Base-by-base conservation (phyloP, 192 early-diverging fungal genomes). In the Coemansia sp. region DNA sequence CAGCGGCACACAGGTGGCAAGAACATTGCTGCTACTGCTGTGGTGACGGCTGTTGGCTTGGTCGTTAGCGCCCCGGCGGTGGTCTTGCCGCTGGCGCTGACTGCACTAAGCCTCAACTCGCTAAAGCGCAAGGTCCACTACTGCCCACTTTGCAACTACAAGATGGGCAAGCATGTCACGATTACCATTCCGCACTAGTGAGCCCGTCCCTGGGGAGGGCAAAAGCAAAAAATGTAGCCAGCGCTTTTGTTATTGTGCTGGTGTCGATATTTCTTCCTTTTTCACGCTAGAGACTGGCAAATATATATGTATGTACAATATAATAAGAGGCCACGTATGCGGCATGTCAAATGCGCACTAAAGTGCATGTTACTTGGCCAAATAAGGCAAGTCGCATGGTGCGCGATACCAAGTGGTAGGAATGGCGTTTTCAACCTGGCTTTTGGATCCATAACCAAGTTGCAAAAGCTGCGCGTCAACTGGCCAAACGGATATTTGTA, bases 71-170 rank as follows among this genome's bases (percentile, higher is more conserved):
- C 77, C 5, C 71, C 71, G 0, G 68, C 71, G 17, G 64, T 72
- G 12, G 45, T 79, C n/a, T 54, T 79, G 53, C 77, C 77, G 19
- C 64, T 79, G 57, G 77, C 77, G 22, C 71, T 79, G 60, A 68
- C 77, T 15, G 77, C 65, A 14, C 68, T 79, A 17, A 72, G 74
- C 31, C 64, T 79, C 20, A 69, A 62, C 36, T 63, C 77, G 17
- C 65, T 79, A 57, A 79, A 79, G 62, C 71, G 68, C 60, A 79
- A 74, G 51, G 71, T 73, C 7, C 77, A 79, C 59, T 73, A 74
- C 64, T 79, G 77, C 41, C 67, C 77, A 10, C 68, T 63, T 53
- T 79, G 77, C 68, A 73, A 74, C 49, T 79, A 74, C 68, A 69
- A 71, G 37, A 70, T 79, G 59, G 77, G 77, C 36, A 74, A 64